Evolutionary conservation across 345 rosid genomes (phyloP), one percentile per base, ranked within the genome.

Genomic region (Acer yangbiense): DNA sequence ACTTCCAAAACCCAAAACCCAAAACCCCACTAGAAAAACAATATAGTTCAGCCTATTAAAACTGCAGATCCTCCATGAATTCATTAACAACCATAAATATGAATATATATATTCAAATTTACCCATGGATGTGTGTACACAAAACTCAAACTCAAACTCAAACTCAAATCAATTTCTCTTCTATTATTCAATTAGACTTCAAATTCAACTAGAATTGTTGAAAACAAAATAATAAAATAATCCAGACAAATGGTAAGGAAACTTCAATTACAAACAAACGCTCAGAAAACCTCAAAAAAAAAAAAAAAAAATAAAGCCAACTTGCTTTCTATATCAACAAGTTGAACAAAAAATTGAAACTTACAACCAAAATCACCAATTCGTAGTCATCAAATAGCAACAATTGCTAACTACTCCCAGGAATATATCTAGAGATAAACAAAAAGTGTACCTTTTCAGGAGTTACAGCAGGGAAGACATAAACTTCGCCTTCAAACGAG

Each of bases 401-500:
- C 20, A 64, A 52, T 13, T 14, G 35, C 12, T 27, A 63, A 29
- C 76, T 75, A 57, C 64, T 52, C 32, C 17, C 43, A 8, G 48
- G 29, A 74, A 32, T 21, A 75, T 11, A 67, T 62, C 14, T 65
- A 61, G 72, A 43, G 1, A 80, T 18, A 16, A 48, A 44, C 63
- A 23, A 62, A 63, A 21, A 23, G 35, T 21, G 14, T 18, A 89
- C 95, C 89, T 87, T 89, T 76, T 87, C 89, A 44, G 90, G 85
- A 23, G 93, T 85, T 78, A 89, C 92, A 61, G 90, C 87, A 68
- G 90, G 91, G 82, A 89, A 91, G 69, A 91, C 93, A 75, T 84
- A 91, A 65, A 89, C 93, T 77, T 91, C 91, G 77, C 95, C 95
- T 85, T 89, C 92, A 62, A 91, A 89, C 32, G 93, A 89, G 60